Evolutionary conservation across 108 stramenopile species (phyloP).

Genomic region (Fragilariopsis cylindrus): DNA sequence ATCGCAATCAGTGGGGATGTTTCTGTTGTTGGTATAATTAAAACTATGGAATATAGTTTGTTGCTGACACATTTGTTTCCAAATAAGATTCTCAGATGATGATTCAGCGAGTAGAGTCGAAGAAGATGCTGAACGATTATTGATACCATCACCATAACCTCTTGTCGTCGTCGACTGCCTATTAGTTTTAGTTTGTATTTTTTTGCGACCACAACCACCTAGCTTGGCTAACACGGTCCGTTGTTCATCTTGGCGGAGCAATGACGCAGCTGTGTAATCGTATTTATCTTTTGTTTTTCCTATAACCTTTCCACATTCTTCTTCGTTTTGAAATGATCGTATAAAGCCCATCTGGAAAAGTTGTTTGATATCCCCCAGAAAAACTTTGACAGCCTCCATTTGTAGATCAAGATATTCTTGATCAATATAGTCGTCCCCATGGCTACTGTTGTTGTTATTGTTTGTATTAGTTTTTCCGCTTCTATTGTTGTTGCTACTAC

Average conservation of each 20-base stretch:
- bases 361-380: slow-evolving; percentile 50
- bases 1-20: not conserved
- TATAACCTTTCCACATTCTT: slow-evolving; percentile 76
- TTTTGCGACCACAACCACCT: slow-evolving; percentile 38
- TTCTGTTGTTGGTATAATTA: not conserved
- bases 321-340: slow-evolving; percentile 67
- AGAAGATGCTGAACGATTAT: slow-evolving; percentile 21
- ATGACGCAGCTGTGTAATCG: slow-evolving; percentile 8
- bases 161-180: not conserved
- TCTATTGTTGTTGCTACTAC: not conserved
- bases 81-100: slow-evolving; percentile 53
- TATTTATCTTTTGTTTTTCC: slow-evolving; percentile 41
- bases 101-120: slow-evolving; percentile 4
- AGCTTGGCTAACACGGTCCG: slow-evolving; percentile 48
- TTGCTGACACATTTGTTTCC: slow-evolving; percentile 82
- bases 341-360: slow-evolving; percentile 68
- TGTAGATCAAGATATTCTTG: slow-evolving; percentile 29
- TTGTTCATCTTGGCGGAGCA: slow-evolving; percentile 65
- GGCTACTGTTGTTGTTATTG: not conserved
- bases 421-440: slow-evolving; percentile 25
- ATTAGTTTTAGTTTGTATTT: not conserved
- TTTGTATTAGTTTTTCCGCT: not conserved
- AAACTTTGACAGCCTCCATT: slow-evolving; percentile 19
- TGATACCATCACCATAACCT: no score
- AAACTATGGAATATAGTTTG: slow-evolving; percentile 50